Evolutionary conservation across 2,329 filamentous ascomycete genomes (phyloP), one percentile per base, ranked within the genome.

Genomic region (Elsinoe necatrix): DNA sequence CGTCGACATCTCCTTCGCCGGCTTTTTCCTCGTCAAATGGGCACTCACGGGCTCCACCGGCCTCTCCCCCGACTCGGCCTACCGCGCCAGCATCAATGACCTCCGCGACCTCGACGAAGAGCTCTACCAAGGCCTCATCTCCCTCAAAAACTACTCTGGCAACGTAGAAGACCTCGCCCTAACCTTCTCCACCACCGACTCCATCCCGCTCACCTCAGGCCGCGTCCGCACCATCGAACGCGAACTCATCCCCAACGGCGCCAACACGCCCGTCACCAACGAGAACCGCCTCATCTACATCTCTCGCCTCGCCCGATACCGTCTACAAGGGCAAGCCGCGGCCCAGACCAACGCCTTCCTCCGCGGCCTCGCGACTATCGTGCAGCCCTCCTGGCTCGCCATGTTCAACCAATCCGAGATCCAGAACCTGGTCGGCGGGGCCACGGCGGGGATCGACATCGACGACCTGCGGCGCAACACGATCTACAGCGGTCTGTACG

Each of bases 381-480:
- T 98, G 62, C 86, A 91, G 58, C 91, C 92, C 0, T 82, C 83
- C 2, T 98, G 93, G 93, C 80, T 98, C 3, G 90, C 86, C 65
- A 97, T 98, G 93, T 98, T 98, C 77, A 98, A 98, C 70, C 92
- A 96, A 69, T 83, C 83, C 2, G 93, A 98, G 69, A 80, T 98
- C 3, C 93, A 97, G 72, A 93, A 89, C 1, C 83, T 98, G 4
- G 87, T 98, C 14, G 89, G 90, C 55, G 93, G 93, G 42, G 90
- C 95, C 64, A 85, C 84, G 25, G 85, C 85, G 8, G 84, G 88
- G 60, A 95, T 98, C 58, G 86, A 96, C 65, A 80, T 98, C 34
- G 82, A 86, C 25, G 93, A 98, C 68, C 78, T 97, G 39, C 83
- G 91, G 21, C 77, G 77, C 55, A 87, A 97, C 71, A 97, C 93